A percentile compares a stretch with the other conserved stretches of the same genome.
phyloP scores from a whole-genome alignment of 768 basidiomycete species.

The Mycena metata region DNA sequence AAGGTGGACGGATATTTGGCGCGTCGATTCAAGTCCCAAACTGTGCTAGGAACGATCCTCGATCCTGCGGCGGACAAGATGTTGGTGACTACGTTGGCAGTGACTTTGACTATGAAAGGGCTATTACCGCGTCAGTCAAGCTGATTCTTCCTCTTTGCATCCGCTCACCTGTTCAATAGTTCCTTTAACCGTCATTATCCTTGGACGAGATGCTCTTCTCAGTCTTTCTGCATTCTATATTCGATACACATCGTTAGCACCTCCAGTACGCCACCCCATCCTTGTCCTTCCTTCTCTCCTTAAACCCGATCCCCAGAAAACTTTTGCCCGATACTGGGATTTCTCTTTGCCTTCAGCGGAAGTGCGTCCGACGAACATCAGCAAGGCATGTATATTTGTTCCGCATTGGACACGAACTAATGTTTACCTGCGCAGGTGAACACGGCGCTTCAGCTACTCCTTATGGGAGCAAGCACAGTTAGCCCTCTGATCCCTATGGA shows the following conservation, averaged over 20 bases:
- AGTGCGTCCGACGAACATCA: constrained; percentile 92
- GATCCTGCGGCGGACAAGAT: constrained; percentile 98
- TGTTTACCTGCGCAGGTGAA: constrained; percentile 71
- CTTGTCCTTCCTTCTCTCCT: constrained; percentile 12
- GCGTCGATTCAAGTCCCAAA: constrained; percentile 85
- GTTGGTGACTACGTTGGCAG: constrained; percentile 93
- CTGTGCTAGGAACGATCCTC: constrained; percentile 94
- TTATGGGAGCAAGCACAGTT: constrained; percentile 93
- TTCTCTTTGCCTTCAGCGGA: constrained; percentile 96
- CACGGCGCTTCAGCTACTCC: constrained; percentile 88
- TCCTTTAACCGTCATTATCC: constrained; percentile 86
- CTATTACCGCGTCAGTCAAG: constrained; percentile 80
- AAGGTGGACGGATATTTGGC: constrained; percentile 95
- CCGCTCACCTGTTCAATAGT: constrained; percentile 59
- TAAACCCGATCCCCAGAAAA: constrained; percentile 71
- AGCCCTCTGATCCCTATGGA: constrained; percentile 82
- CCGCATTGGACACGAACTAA: constrained; percentile 8
- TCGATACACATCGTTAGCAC: constrained; percentile 89
- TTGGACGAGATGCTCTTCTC: constrained; percentile 90
- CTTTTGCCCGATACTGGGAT: constrained; percentile 94
- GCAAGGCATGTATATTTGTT: constrained; percentile 70
- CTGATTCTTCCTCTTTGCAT: not conserved
- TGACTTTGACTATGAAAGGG: constrained; percentile 86
- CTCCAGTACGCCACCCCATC: constrained; percentile 71
- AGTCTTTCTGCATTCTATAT: constrained; percentile 93